Evolutionary conservation across 345 rosid genomes (phyloP).

Genomic region (Cardamine resedifolia): DNA sequence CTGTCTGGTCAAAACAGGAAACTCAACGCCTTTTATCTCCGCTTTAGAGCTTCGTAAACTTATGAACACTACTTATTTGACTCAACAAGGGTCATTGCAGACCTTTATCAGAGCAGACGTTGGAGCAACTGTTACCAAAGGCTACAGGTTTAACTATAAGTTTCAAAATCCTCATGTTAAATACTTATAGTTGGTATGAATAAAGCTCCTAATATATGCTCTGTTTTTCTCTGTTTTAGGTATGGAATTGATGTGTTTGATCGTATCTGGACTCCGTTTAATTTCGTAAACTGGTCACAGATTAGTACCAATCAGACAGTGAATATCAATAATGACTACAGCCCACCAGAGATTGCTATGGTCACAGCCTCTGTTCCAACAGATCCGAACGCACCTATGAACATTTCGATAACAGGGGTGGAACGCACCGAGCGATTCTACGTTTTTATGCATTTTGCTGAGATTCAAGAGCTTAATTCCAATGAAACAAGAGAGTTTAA

Average conservation of each 20-base stretch:
- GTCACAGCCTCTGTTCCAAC: slow-evolving; percentile 41
- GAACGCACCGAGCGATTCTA: slow-evolving; percentile 18
- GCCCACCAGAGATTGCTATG: slow-evolving; percentile 42
- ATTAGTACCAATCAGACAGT: slow-evolving; percentile 26
- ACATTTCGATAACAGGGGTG: not conserved
- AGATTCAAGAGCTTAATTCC: slow-evolving; percentile 34
- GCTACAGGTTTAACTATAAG: slow-evolving; percentile 39
- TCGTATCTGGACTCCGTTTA: slow-evolving; percentile 45
- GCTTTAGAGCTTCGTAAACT: slow-evolving; percentile 50
- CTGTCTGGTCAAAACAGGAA: slow-evolving; percentile 53
- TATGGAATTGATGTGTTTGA: slow-evolving; percentile 46
- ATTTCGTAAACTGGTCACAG: not conserved
- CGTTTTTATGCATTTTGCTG: slow-evolving; percentile 51
- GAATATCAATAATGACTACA: slow-evolving; percentile 11
- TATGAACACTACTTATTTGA: slow-evolving; percentile 27
- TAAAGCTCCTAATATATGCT: not conserved
- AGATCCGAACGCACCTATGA: slow-evolving; percentile 29
- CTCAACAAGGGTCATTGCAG: slow-evolving; percentile 37
- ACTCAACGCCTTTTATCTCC: slow-evolving; percentile 53
- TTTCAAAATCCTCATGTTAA: not conserved
- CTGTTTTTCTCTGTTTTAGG: slow-evolving; percentile 35
- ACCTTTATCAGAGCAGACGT: slow-evolving; percentile 25
- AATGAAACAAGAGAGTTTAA: slow-evolving; percentile 47
- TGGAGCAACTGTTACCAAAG: slow-evolving; percentile 30
- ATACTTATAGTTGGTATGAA: not conserved